Percentiles rank a stretch among this genome's conserved stretches.
phyloP scores from a whole-genome alignment of 78 protist species.

The Dictyostelium purpureum region DNA sequence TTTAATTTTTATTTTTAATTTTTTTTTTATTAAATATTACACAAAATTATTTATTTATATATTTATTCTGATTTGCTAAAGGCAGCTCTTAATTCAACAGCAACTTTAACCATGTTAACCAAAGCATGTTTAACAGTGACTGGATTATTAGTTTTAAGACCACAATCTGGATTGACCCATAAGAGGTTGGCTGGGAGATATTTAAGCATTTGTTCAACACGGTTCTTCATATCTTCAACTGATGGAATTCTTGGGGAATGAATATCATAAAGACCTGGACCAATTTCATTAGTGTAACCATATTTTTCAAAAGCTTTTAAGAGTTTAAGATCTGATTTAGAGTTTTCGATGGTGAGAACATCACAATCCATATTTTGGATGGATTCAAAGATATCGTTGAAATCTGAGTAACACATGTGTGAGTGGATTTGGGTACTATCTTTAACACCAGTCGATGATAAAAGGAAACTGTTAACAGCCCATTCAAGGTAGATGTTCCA shows the following conservation, averaged over 20 bases:
- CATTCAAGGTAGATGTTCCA: slow-evolving; percentile 81
- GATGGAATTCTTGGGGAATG: slow-evolving; percentile 89
- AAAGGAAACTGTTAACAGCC: slow-evolving; percentile 77
- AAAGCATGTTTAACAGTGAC: slow-evolving; percentile 52
- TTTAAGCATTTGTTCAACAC: slow-evolving; percentile 58
- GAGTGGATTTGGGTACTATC: slow-evolving; percentile 86
- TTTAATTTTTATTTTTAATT: no score
- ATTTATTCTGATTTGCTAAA: neutral
- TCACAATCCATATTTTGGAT: slow-evolving; percentile 86
- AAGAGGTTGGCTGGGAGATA: slow-evolving; percentile 20
- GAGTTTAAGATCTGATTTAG: slow-evolving; percentile 71
- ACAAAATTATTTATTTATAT: neutral
- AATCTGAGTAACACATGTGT: slow-evolving; percentile 91
- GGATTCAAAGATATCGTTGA: slow-evolving; percentile 82
- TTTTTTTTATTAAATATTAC: no score
- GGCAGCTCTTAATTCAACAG: neutral
- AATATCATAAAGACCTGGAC: slow-evolving; percentile 92
- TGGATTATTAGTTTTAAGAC: slow-evolving; percentile 79
- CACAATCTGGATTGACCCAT: slow-evolving; percentile 92
- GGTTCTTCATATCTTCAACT: slow-evolving; percentile 65
- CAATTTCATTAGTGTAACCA: slow-evolving; percentile 83
- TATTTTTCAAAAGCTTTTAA: slow-evolving; percentile 74
- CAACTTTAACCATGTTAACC: slow-evolving; percentile 73
- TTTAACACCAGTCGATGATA: slow-evolving; percentile 64
- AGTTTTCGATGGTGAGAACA: slow-evolving; percentile 87